Evolutionary conservation across 176 grass and related monocot species (phyloP).

Genomic region (Oryza brachyantha): DNA sequence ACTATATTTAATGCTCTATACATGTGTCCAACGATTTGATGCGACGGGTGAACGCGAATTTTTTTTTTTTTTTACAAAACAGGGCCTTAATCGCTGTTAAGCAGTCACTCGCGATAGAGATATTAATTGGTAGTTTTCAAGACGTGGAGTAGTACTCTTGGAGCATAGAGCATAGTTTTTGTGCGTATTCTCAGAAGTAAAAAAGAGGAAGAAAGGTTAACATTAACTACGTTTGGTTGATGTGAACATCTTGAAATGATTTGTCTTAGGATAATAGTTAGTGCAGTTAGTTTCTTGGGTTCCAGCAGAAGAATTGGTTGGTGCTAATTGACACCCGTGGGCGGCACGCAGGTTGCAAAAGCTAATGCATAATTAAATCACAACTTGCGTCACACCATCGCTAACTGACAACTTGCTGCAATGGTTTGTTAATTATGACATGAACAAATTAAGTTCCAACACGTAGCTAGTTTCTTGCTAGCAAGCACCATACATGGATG

Average conservation of each 20-base stretch:
- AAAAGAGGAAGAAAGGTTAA: background rate
- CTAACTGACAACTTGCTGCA: background rate
- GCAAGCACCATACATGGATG: no score
- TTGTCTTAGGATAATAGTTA: background rate
- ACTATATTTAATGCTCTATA: no score
- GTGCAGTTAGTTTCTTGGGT: background rate
- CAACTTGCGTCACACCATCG: background rate
- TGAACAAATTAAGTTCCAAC: conserved; percentile 1
- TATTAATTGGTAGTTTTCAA: background rate
- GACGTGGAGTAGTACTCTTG: background rate
- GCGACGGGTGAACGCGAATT: no score
- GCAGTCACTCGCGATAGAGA: background rate
- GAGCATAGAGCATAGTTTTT: background rate
- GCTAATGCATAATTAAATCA: background rate
- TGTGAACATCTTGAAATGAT: background rate
- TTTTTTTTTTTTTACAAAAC: no score
- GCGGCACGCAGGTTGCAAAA: conserved; percentile 31
- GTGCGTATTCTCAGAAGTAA: background rate
- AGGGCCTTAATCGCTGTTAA: background rate
- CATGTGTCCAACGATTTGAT: no score
- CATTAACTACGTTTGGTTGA: background rate
- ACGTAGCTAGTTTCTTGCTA: background rate
- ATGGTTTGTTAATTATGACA: background rate
- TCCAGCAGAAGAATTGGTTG: background rate
- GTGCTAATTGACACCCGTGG: conserved; percentile 1